Percentiles rank a stretch among this genome's conserved stretches.
phyloP scores from a whole-genome alignment of 2,329 filamentous ascomycete genomes.

The Fusarium kyushuense region DNA sequence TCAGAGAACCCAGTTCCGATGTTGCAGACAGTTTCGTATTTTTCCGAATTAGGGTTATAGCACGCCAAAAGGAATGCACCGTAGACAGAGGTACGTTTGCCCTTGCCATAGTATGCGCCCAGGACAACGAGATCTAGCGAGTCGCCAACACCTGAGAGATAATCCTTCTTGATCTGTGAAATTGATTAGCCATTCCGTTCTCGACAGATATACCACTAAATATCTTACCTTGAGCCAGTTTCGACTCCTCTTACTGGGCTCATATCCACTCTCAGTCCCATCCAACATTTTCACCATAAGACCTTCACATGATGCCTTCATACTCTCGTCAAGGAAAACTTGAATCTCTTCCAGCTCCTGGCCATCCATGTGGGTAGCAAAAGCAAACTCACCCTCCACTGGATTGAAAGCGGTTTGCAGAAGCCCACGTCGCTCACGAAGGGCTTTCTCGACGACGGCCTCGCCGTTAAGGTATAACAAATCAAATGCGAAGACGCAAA shows the following conservation, averaged over 20 bases:
- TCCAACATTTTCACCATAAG: conserved; percentile 99
- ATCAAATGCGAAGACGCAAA: conserved; percentile 97
- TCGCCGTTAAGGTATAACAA: conserved; percentile 93
- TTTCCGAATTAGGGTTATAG: conserved; percentile 83
- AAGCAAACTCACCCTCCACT: conserved; percentile 89
- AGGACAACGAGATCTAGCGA: conserved; percentile 96
- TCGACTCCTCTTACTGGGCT: conserved; percentile 93
- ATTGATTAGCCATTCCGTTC: conserved; percentile 67
- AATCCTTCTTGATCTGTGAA: conserved; percentile 92
- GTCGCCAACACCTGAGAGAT: conserved; percentile 92
- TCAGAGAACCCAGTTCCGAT: conserved; percentile 98
- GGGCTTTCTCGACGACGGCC: conserved; percentile 85
- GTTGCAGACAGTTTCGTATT: conserved; percentile 96
- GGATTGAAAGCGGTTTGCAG: conserved; percentile 79
- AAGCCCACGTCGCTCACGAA: conserved; percentile 84
- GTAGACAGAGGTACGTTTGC: conserved; percentile 95
- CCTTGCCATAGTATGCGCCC: conserved; percentile 92
- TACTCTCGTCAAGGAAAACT: conserved; percentile 88
- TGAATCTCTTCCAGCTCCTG: conserved; percentile 95
- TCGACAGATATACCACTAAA: background rate
- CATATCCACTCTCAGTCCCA: conserved; percentile 90
- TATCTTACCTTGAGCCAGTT: conserved; percentile 92
- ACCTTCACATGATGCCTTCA: conserved; percentile 96
- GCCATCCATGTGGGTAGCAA: conserved; percentile 88
- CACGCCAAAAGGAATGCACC: conserved; percentile 96